Percentiles rank a stretch among this genome's conserved stretches.
Conservation (phyloP, 768 basidiomycete genomes). For the Megacollybia marginata region DNA sequence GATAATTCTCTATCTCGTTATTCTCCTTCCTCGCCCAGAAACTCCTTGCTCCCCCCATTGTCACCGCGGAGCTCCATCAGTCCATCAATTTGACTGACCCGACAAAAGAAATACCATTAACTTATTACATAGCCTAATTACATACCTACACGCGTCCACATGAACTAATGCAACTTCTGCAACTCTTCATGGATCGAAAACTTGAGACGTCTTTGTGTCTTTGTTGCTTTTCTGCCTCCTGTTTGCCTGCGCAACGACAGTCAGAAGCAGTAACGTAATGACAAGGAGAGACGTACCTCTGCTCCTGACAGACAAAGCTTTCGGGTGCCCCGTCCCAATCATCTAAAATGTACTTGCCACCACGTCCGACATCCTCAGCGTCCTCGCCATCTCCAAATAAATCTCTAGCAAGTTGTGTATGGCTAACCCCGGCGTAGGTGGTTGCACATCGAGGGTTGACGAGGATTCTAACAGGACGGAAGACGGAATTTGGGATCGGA, state of each 20-base stretch:
- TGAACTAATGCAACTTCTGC: conserved; percentile 9
- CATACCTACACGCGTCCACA: background rate
- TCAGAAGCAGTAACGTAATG: background rate
- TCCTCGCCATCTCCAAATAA: conserved; percentile 83
- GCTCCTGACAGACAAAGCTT: conserved; percentile 97
- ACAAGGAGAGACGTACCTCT: conserved; percentile 42
- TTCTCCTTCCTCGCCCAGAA: no score
- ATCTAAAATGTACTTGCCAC: conserved; percentile 76
- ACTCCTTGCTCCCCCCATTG: no score
- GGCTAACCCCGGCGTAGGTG: conserved; percentile 95
- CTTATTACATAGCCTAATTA: background rate
- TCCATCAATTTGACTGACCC: background rate
- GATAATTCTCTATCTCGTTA: no score
- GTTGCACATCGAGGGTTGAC: conserved; percentile 97
- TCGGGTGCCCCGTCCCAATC: conserved; percentile 98
- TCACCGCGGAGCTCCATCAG: no score
- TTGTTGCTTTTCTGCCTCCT: conserved; percentile 82
- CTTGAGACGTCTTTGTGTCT: conserved; percentile 76
- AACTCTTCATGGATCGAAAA: conserved; percentile 81
- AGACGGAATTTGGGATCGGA: conserved; percentile 81
- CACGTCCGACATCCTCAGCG: conserved; percentile 28
- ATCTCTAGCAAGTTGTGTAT: conserved; percentile 92
- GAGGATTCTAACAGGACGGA: conserved; percentile 83
- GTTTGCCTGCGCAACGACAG: conserved; percentile 49
- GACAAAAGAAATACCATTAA: background rate